Evolutionary conservation across 139 green algal genomes (phyloP).

Genomic region (Volvox africanus): DNA sequence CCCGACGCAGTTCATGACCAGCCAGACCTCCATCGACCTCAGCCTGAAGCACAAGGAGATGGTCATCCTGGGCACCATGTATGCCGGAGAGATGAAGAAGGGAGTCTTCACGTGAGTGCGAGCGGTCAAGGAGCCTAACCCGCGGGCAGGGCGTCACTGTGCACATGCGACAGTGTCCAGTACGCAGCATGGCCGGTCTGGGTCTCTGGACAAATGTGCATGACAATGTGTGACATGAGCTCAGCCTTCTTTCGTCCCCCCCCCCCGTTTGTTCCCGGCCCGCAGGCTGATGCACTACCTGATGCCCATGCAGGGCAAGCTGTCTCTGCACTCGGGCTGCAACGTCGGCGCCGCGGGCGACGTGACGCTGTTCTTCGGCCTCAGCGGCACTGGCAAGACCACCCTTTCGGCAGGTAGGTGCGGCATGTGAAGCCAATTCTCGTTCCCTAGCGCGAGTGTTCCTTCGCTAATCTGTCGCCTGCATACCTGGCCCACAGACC

Average conservation of each 20-base stretch:
- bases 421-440: background rate
- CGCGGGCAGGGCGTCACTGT: no score
- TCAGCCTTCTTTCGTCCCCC: no score
- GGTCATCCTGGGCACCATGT: slow-evolving; percentile 90
- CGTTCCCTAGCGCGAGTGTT: background rate
- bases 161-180: no score
- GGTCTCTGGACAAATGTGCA: no score
- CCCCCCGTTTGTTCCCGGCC: background rate
- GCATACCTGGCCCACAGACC: slow-evolving; percentile 68
- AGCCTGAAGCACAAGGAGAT: slow-evolving; percentile 84
- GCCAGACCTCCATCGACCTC: slow-evolving; percentile 88
- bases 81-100: slow-evolving; percentile 97
- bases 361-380: slow-evolving; percentile 89
- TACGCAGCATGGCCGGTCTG: no score
- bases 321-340: slow-evolving; percentile 93
- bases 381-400: slow-evolving; percentile 89
- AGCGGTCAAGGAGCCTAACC: no score
- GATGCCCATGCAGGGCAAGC: slow-evolving; percentile 87
- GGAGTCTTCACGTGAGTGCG: slow-evolving; percentile 73
- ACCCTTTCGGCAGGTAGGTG: slow-evolving; percentile 70
- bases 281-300: slow-evolving; percentile 92
- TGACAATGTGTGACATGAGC: no score
- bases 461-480: background rate
- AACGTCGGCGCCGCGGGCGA: slow-evolving; percentile 83
- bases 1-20: slow-evolving; percentile 92